A percentile compares a stretch with the other conserved stretches of the same genome.
phyloP scores from a whole-genome alignment of 2,329 filamentous ascomycete species.

The Apiospora malaysiana region DNA sequence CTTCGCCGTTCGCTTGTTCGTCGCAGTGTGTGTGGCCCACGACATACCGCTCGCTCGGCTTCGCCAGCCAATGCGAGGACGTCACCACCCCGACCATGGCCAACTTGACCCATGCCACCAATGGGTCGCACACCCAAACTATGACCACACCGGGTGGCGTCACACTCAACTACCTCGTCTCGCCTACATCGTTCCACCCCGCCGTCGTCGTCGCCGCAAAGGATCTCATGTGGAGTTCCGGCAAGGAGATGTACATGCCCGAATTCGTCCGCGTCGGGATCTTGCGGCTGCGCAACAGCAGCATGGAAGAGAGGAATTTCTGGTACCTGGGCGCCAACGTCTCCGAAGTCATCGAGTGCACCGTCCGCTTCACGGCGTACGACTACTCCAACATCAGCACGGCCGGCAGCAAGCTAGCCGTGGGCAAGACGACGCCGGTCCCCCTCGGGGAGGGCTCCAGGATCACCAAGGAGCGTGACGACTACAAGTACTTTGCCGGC shows the following conservation, averaged over 20 bases:
- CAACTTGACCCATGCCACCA: neutral
- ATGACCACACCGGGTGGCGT: conserved; percentile 14
- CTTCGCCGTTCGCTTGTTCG: conserved; percentile 27
- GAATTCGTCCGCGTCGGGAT: conserved; percentile 25
- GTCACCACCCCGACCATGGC: conserved; percentile 28
- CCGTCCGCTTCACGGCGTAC: conserved; percentile 24
- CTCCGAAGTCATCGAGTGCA: conserved; percentile 27
- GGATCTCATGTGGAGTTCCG: neutral
- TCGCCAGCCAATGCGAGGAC: conserved; percentile 27
- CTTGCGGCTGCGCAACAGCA: conserved; percentile 16
- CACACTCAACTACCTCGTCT: conserved; percentile 4
- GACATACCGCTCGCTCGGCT: conserved; percentile 28
- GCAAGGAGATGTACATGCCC: neutral
- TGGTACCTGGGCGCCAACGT: neutral
- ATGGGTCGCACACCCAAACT: conserved; percentile 21
- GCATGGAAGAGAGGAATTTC: neutral
- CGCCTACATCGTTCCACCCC: conserved; percentile 21
- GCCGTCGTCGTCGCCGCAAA: conserved; percentile 23
- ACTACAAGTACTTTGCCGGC: neutral
- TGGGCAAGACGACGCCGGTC: neutral
- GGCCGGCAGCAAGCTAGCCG: neutral
- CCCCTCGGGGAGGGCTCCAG: neutral
- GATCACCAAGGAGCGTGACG: neutral
- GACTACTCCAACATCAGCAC: conserved; percentile 25
- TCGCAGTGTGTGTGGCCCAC: conserved; percentile 28